Percentiles rank a stretch among this genome's conserved stretches.
Evolutionary conservation across 169 alveolate species (phyloP).

Genomic region (Eimeria acervulina): DNA sequence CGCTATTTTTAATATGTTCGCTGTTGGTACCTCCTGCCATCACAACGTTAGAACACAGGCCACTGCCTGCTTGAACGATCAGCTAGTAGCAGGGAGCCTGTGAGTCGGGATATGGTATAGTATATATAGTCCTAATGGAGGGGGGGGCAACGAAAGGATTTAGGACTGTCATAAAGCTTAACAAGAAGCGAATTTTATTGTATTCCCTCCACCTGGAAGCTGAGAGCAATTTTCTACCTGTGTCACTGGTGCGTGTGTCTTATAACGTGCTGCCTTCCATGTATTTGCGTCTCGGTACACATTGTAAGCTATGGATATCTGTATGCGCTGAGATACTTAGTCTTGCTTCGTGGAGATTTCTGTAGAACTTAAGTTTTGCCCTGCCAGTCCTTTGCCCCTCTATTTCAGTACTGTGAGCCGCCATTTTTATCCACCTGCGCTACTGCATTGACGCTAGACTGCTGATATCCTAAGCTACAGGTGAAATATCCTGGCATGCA

Average conservation of each 20-base stretch:
- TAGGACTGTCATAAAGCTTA: neutral
- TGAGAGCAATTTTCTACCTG: neutral
- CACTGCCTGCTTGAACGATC: too few species aligned
- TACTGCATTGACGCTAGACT: neutral
- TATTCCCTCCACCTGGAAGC: neutral
- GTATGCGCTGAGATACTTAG: neutral
- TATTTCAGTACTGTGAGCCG: neutral
- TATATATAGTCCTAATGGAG: too few species aligned
- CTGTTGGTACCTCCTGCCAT: neutral
- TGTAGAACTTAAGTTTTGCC: neutral
- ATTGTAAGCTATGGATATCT: too few species aligned
- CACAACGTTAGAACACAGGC: neutral
- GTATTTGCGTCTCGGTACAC: too few species aligned
- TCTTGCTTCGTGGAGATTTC: neutral
- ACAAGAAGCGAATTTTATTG: neutral
- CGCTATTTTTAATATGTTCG: neutral
- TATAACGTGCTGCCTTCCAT: too few species aligned
- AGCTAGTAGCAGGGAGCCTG: too few species aligned
- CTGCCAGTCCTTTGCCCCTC: neutral
- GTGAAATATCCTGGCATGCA: neutral
- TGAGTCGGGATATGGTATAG: too few species aligned
- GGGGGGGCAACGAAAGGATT: neutral
- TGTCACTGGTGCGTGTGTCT: neutral
- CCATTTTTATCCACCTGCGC: neutral
- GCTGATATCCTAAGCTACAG: neutral